Evolutionary conservation across 805 yeast genomes (phyloP), one percentile per base, ranked within the genome.

Genomic region (Candida insectalens): DNA sequence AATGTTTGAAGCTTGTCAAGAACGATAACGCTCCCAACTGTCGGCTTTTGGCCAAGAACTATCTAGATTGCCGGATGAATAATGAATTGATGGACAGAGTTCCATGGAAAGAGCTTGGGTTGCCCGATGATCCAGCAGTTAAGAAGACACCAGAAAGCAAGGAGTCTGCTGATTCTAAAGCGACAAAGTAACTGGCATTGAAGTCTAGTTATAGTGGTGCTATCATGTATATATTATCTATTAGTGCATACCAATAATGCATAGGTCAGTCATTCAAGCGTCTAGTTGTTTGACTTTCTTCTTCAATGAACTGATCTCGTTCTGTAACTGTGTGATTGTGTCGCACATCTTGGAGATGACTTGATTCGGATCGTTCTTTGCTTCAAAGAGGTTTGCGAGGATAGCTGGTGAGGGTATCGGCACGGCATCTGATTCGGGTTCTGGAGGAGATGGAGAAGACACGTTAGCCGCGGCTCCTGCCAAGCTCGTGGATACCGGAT

Each of bases 21-120:
- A 89, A 89, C 38, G 77, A 78, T 44, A 87, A 89, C 55, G 89
- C 96, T 4, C 82, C 87, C n/a, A 84, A 85, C 55, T 88, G 98
- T 56, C 64, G 97, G 29, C 51, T 77, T 1, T 60, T 88, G 28
- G 96, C 97, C 8, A 84, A 84, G 49, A 68, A 65, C 19, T 89
- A 89, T 51, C 60, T 89, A 35, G 69, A 74, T 25, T 89, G 98
- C 52, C 65, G 98, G 41, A 92, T 89, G 97, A 84, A 84, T 20
- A 67, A 85, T 41, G 62, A 57, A 5, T 39, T 59, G 29, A 59
- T 59, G 64, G 64, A 59, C 23, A 48, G 39, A 29, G 58, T 55
- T 5, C 43, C 37, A 6, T 59, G 64, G 64, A 46, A 48, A 19
- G 61, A 59, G 26, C 46, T 59, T 23, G 64, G 64, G 9, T 42